A percentile compares a stretch with the other conserved stretches of the same genome.
These are phyloP conservation scores for Porogramme epimiltina DNA, from an alignment of 1,284 basidiomycete genomes.

Conservation along the genomic window DNA sequence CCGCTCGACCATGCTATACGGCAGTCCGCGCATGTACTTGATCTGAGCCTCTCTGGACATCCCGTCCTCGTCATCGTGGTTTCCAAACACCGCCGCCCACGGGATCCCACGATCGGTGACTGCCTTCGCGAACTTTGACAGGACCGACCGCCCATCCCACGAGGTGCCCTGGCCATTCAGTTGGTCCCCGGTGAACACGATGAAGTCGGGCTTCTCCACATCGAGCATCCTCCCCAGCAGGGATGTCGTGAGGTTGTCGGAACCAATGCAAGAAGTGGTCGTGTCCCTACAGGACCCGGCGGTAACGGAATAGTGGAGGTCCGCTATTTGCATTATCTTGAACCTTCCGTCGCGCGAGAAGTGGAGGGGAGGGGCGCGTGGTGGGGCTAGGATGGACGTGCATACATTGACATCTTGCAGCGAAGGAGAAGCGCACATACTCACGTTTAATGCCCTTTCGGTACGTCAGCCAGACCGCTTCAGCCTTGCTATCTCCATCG, in stretches of 20 bases:
- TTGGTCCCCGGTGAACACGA: slow-evolving; percentile 87
- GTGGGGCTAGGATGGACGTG: slow-evolving; percentile 49
- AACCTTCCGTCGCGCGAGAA: slow-evolving; percentile 84
- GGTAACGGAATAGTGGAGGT: slow-evolving; percentile 85
- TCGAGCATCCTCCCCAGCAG: slow-evolving; percentile 77
- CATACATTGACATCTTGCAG: background rate
- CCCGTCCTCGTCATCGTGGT: slow-evolving; percentile 85
- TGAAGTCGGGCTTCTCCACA: slow-evolving; percentile 84
- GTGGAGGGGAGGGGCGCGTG: slow-evolving; percentile 71
- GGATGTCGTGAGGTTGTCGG: slow-evolving; percentile 75
- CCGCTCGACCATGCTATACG: slow-evolving; percentile 79
- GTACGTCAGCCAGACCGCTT: slow-evolving; percentile 61
- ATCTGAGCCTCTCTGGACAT: slow-evolving; percentile 67
- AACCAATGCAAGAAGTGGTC: slow-evolving; percentile 52
- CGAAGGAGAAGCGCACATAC: slow-evolving; percentile 24
- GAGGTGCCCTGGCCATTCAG: slow-evolving; percentile 86
- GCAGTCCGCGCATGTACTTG: slow-evolving; percentile 73
- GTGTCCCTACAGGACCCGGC: slow-evolving; percentile 75
- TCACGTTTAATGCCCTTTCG: slow-evolving; percentile 68
- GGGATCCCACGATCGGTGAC: slow-evolving; percentile 80
- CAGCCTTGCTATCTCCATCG: slow-evolving; percentile 27
- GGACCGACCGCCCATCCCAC: slow-evolving; percentile 85
- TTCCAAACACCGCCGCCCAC: slow-evolving; percentile 91
- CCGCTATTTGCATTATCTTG: slow-evolving; percentile 89
- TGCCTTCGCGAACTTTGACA: slow-evolving; percentile 84